Base-by-base conservation (phyloP, 768 basidiomycete species). In the Tricholoma sp. region DNA sequence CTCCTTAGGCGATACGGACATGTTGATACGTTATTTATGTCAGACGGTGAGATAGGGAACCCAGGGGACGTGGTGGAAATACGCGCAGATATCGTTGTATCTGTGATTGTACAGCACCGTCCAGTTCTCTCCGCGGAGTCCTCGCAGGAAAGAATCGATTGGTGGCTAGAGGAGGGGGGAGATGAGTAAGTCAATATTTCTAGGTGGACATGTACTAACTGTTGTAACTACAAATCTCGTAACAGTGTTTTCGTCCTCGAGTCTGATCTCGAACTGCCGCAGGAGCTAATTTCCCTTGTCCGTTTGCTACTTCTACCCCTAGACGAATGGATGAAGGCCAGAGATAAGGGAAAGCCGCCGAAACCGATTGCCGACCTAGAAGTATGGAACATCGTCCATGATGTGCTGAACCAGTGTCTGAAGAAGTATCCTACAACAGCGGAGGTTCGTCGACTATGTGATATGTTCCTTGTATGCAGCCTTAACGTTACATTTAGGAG, bases 1-100 rank as follows among this genome's bases (percentile, higher is more conserved):
- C 81, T 99, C 7, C 80, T 99, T n/a, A 83, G 97, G 44, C 84
- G 91, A 55, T 98, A 96, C 65, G 97, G 97, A 0, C 90, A 98
- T 65, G 87, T 96, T 53, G 97, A 98, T 70, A 65, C 85, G 29
- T 68, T 94, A 15, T 80, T 79, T 8, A 67, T 88, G 13, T 71
- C 79, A 0, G 61, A 76, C 18, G 74, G 76, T 18, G 74, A 72
- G 4, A 55, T 67, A 37, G 90, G 90, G 0, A 94, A 91, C 66
- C 91, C 90, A 4, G 83, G 82, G 31, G 91, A 94, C 59, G 75
- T 89, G n/a, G 84, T 83, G 12, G 91, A 94, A 63, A 70, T 94
- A 42, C 80, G 78, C 41, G 91, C 88, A 17, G 88, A 91, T 71
- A 65, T 89, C 45, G 74, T 86, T 10, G 78, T 91, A 20, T 66